Conservation (phyloP, 805 yeast genomes). For the Teunomyces stri region DNA sequence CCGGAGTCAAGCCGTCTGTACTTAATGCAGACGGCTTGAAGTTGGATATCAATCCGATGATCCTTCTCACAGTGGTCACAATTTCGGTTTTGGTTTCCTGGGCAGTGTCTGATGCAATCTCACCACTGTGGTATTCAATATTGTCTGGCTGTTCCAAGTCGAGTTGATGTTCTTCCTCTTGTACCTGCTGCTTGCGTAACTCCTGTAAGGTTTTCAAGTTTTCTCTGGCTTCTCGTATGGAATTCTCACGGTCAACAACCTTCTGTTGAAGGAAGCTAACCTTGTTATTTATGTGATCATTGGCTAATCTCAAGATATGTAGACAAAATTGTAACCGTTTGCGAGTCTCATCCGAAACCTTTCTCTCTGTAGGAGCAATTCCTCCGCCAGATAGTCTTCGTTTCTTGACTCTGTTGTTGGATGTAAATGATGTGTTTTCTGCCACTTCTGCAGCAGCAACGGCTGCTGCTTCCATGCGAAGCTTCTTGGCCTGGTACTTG, state of each 20-base stretch:
- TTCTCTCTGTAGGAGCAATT: conserved; percentile 18
- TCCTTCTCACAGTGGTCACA: conserved; percentile 83
- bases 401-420: conserved; percentile 4
- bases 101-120: conserved; percentile 18
- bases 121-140: conserved; percentile 24
- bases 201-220: conserved; percentile 1
- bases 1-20: conserved; percentile 12
- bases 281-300: conserved; percentile 66
- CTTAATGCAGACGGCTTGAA: conserved; percentile 49
- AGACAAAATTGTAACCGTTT: conserved; percentile 75
- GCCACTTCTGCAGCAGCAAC: conserved; percentile 2
- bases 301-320: conserved; percentile 77
- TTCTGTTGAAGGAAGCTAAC: conserved; percentile 57
- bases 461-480: conserved; percentile 14
- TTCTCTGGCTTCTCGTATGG: conserved; percentile 21
- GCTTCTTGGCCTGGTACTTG: conserved; percentile 10
- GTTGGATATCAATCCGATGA: conserved; percentile 79
- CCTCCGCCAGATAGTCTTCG: conserved; percentile 1
- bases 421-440: neutral
- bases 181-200: conserved; percentile 11
- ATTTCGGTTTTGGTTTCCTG: conserved; percentile 72
- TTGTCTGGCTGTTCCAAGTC: conserved; percentile 4
- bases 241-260: conserved; percentile 46
- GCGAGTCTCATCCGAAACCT: conserved; percentile 63
- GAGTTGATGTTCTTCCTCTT: conserved; percentile 11